These are phyloP conservation scores for Trebouxia sp. DNA, from an alignment of 139 green algal genomes.

Conservation along the genomic window DNA sequence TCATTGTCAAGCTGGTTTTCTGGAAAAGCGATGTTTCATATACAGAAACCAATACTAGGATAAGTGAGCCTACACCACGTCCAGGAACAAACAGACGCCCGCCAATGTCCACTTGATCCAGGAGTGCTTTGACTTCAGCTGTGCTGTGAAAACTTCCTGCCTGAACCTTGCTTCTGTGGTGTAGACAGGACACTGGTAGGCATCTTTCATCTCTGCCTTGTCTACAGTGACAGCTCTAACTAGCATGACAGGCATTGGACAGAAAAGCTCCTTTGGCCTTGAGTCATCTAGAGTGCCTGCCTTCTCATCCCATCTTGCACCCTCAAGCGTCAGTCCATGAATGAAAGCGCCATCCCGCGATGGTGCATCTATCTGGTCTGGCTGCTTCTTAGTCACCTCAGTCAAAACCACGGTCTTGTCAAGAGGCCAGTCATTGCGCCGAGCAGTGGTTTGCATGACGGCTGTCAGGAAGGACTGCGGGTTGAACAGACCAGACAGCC, in stretches of 20 bases:
- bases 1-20: too few species aligned
- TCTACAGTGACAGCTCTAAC: slow-evolving; percentile 81
- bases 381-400: slow-evolving; percentile 85
- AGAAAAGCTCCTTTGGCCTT: slow-evolving; percentile 88
- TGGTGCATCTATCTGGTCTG: slow-evolving; percentile 81
- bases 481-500: slow-evolving; percentile 90
- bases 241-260: slow-evolving; percentile 74
- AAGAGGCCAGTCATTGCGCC: slow-evolving; percentile 89
- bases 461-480: slow-evolving; percentile 93
- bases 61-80: slow-evolving; percentile 49
- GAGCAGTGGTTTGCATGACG: slow-evolving; percentile 90
- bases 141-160: slow-evolving; percentile 91
- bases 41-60: background rate
- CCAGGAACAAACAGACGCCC: slow-evolving; percentile 80
- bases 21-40: too few species aligned
- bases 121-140: slow-evolving; percentile 81
- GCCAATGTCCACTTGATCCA: slow-evolving; percentile 85
- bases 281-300: slow-evolving; percentile 80
- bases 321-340: slow-evolving; percentile 88
- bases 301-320: slow-evolving; percentile 92
- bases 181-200: slow-evolving; percentile 92
- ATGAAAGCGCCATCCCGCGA: slow-evolving; percentile 86
- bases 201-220: slow-evolving; percentile 82
- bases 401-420: slow-evolving; percentile 82
- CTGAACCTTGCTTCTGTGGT: slow-evolving; percentile 86